Evolutionary conservation across 257 asterid species (phyloP).

Genomic region (Misopates orontium): DNA sequence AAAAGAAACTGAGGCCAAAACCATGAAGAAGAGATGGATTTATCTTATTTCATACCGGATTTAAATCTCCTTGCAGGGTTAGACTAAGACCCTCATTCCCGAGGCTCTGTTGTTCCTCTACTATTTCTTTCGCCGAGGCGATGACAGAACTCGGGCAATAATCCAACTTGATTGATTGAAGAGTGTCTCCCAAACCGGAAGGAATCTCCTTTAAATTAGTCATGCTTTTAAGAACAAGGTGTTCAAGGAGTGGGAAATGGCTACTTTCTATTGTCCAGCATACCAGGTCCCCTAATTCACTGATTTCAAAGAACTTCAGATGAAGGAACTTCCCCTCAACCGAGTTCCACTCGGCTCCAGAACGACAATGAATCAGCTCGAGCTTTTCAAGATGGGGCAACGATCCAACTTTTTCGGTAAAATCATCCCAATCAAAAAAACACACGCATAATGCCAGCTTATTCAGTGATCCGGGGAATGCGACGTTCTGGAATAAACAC

Average conservation of each 20-base stretch:
- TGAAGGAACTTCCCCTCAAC: constrained; percentile 6
- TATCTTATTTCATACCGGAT: too few species aligned
- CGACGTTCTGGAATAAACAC: constrained; percentile 2
- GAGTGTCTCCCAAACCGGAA: constrained; percentile 11
- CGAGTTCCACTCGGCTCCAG: constrained; percentile 18
- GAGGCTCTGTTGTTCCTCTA: not conserved
- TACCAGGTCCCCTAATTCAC: not conserved
- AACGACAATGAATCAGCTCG: not conserved
- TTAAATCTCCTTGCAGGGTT: not conserved
- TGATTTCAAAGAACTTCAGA: not conserved
- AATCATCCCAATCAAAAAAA: constrained; percentile 18
- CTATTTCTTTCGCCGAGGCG: constrained; percentile 10
- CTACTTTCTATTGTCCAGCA: not conserved
- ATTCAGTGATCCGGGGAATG: constrained; percentile 10
- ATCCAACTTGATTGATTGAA: not conserved
- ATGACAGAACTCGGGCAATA: not conserved
- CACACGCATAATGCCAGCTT: constrained; percentile 5
- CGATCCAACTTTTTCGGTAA: constrained; percentile 15
- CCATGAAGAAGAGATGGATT: too few species aligned
- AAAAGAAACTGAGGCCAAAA: too few species aligned
- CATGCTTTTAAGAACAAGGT: not conserved
- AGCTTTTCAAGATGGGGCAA: constrained; percentile 26
- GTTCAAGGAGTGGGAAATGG: constrained; percentile 3
- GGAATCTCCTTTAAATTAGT: not conserved
- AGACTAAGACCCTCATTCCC: constrained; percentile 12